These are phyloP conservation scores for Carallia pectinifolia DNA, from an alignment of 345 rosid species.

Conservation along the genomic window DNA sequence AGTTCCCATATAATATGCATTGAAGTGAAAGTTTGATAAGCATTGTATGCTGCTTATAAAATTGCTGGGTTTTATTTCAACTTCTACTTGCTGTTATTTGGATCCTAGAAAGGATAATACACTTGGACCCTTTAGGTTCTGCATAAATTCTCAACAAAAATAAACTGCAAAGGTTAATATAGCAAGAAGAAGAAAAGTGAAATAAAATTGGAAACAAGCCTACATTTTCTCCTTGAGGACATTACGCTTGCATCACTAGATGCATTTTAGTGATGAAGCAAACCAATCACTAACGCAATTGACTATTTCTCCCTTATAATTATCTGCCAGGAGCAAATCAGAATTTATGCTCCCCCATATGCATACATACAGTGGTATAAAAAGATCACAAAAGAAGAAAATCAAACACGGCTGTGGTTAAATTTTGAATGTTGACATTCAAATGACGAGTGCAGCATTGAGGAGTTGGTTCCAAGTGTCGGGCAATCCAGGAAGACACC, in stretches of 20 bases:
- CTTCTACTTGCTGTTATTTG: too few relatives aligned
- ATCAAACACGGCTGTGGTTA: not conserved
- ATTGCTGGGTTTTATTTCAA: too few relatives aligned
- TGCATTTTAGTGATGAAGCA: constrained; percentile 9
- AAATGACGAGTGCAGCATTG: constrained; percentile 72
- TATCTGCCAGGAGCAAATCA: constrained; percentile 9
- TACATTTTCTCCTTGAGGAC: not conserved
- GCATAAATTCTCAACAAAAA: too few relatives aligned
- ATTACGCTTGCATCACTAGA: not conserved
- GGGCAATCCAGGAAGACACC: constrained; percentile 97
- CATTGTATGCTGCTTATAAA: not conserved
- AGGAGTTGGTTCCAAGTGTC: constrained; percentile 97
- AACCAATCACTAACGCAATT: constrained; percentile 38
- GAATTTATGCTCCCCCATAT: constrained; percentile 9
- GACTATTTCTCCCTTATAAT: constrained; percentile 21
- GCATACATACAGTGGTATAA: constrained; percentile 19
- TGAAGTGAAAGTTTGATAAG: not conserved
- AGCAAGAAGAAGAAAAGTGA: not conserved
- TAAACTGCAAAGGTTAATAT: not conserved
- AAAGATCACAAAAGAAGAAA: not conserved
- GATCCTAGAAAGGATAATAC: too few relatives aligned
- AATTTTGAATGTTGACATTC: constrained; percentile 20
- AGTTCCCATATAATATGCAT: not conserved
- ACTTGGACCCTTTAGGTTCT: too few relatives aligned
- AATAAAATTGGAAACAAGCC: constrained; percentile 1